phyloP scores from a whole-genome alignment of 306 rosid genomes.

The Oemleria cerasiformis region DNA sequence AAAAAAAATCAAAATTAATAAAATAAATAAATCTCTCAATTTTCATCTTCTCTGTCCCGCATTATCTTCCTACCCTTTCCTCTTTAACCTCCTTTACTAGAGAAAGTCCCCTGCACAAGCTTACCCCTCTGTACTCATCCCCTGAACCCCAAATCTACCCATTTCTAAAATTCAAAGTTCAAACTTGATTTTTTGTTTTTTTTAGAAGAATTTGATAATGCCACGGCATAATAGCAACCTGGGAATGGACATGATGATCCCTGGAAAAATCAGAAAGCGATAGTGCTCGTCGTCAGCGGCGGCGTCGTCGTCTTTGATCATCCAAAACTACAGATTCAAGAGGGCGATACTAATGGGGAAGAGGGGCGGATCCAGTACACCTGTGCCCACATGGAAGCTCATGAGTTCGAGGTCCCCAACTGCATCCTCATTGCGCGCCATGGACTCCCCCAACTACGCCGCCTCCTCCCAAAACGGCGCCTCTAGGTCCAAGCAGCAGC shows the following conservation, averaged over 20 bases:
- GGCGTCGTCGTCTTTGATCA: conserved; percentile 76
- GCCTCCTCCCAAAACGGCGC: conserved; percentile 36
- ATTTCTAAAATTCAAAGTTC: neutral
- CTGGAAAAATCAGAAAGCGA: conserved; percentile 92
- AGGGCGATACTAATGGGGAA: conserved; percentile 81
- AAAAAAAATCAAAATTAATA: too few relatives aligned
- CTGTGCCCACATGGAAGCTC: conserved; percentile 91
- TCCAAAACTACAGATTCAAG: conserved; percentile 86
- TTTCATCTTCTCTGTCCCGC: too few relatives aligned
- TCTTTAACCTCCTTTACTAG: conserved; percentile 19
- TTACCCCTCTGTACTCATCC: conserved; percentile 20
- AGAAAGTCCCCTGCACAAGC: conserved; percentile 13
- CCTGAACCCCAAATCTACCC: neutral
- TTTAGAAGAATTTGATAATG: conserved; percentile 30
- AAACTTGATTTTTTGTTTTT: neutral
- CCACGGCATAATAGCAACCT: conserved; percentile 50
- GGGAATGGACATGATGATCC: conserved; percentile 59
- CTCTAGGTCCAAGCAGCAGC: conserved; percentile 38
- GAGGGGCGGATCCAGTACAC: conserved; percentile 83
- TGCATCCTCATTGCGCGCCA: conserved; percentile 47
- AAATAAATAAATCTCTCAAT: too few relatives aligned
- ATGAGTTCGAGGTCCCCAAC: conserved; percentile 65
- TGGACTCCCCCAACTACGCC: conserved; percentile 60
- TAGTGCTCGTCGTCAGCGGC: conserved; percentile 94
- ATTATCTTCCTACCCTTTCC: too few relatives aligned